Evolutionary conservation across 108 stramenopile species (phyloP), one percentile per base, ranked within the genome.

Genomic region (Epipyxis sp.): DNA sequence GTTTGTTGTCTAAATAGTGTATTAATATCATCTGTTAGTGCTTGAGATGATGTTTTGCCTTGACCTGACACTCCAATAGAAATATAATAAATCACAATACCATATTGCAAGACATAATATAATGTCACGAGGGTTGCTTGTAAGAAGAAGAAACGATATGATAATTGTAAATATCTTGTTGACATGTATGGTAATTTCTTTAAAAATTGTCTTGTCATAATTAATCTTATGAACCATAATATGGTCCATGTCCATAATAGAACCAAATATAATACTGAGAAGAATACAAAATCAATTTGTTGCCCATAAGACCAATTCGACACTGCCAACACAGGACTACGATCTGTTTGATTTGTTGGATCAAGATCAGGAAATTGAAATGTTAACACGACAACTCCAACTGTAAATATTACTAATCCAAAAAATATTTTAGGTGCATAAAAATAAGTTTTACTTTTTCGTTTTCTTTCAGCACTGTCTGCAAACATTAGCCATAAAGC

Each of bases 81-180:
- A 32, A 74, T 74, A 42, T 43, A 57, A 57, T 74, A 74, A 10
- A 37, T 32, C 3, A 74, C 71, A 32, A 39, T 10, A 46, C 13
- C n/a, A 37, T 74, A 74, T 42, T 74, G 46, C 6, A 37, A 10
- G 42, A 74, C 43, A 37, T 74, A 74, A 25, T 74, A 74, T 39
- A 57, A 54, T 10, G 71, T 57, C n/a, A 79, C 79, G 1, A 79
- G 57, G 10, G 43, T 0, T 44, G 79, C 81, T 79, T 84, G 83
- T 0, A 84, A 59, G n/a, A n/a, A n/a, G 69, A 84, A 84, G 76
- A 82, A 84, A 20, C 83, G 81, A 81, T 76, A 84, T 25, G 83
- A 80, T 27, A 84, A 78, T 76, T 84, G 83, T 43, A 82, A 68
- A 41, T 82, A 76, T n/a, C 83, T 78, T n/a, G 79, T 80, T 6